Evolutionary conservation across 2,329 filamentous ascomycete genomes (phyloP).

Genomic region (Cladosporium sp.): DNA sequence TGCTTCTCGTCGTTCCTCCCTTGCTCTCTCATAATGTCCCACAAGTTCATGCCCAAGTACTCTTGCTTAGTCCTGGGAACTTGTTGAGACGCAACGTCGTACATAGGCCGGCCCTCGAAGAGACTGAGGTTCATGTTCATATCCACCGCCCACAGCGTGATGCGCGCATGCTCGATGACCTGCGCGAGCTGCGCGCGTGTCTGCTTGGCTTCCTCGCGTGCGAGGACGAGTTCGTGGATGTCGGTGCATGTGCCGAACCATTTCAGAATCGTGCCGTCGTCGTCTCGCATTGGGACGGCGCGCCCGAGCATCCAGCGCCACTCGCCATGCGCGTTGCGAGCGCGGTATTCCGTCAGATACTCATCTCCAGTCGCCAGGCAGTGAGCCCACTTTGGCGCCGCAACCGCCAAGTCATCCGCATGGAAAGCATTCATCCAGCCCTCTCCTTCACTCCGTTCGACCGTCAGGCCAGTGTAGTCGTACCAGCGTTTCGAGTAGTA

Average conservation of each 20-base stretch:
- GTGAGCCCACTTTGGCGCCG: slow-evolving; percentile 53
- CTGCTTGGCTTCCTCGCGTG: slow-evolving; percentile 58
- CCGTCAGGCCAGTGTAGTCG: slow-evolving; percentile 64
- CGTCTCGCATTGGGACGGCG: slow-evolving; percentile 61
- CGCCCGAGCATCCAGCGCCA: slow-evolving; percentile 76
- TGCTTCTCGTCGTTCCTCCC: slow-evolving; percentile 28
- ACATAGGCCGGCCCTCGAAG: slow-evolving; percentile 57
- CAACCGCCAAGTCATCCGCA: slow-evolving; percentile 59
- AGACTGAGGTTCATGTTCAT: slow-evolving; percentile 56
- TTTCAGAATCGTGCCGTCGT: slow-evolving; percentile 63
- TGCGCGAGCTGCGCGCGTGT: slow-evolving; percentile 65
- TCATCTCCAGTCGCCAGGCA: slow-evolving; percentile 61
- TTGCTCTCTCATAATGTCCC: slow-evolving; percentile 51
- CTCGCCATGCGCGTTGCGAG: slow-evolving; percentile 57
- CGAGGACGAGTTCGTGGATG: slow-evolving; percentile 66
- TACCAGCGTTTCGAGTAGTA: slow-evolving; percentile 77
- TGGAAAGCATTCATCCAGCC: slow-evolving; percentile 63
- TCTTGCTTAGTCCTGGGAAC: slow-evolving; percentile 17
- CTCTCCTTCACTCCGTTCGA: slow-evolving; percentile 55
- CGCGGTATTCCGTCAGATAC: slow-evolving; percentile 66
- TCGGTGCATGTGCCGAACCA: slow-evolving; percentile 81
- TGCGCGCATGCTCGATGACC: slow-evolving; percentile 67
- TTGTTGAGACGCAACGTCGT: slow-evolving; percentile 10
- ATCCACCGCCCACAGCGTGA: slow-evolving; percentile 70
- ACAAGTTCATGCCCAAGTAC: slow-evolving; percentile 55